Percentiles rank a stretch among this genome's conserved stretches.
phyloP scores from a whole-genome alignment of 1,284 basidiomycete species.

The Neotropicomus parvogracilis region DNA sequence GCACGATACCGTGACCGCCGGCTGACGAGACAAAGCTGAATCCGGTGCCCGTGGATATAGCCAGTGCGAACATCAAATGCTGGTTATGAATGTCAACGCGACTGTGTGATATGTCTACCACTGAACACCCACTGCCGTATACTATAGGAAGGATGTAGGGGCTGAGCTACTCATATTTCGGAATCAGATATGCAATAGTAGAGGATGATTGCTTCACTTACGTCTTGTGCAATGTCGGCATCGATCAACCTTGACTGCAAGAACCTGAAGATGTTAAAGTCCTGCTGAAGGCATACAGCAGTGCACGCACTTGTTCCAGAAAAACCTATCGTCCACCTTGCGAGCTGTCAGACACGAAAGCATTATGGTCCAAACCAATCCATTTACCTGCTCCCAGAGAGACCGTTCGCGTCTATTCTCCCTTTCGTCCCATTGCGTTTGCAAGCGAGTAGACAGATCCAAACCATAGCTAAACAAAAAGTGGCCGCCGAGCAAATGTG shows the following conservation, averaged over 20 bases:
- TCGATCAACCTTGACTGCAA: conserved; percentile 74
- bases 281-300: neutral
- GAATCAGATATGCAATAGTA: conserved; percentile 9
- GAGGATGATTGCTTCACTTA: conserved; percentile 35
- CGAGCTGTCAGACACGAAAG: conserved; percentile 20
- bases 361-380: conserved; percentile 11
- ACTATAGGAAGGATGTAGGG: conserved; percentile 89
- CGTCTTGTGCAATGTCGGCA: conserved; percentile 54
- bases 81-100: conserved; percentile 33
- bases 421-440: conserved; percentile 70
- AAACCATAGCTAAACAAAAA: conserved; percentile 92
- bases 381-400: conserved; percentile 70
- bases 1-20: conserved; percentile 91
- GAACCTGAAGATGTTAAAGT: conserved; percentile 43
- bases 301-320: conserved; percentile 81
- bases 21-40: conserved; percentile 88
- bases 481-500: conserved; percentile 76
- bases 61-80: conserved; percentile 86
- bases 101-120: conserved; percentile 7
- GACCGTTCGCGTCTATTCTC: conserved; percentile 51
- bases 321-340: conserved; percentile 93
- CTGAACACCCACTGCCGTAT: conserved; percentile 77
- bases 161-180: conserved; percentile 54
- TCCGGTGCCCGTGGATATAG: conserved; percentile 73
- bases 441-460: conserved; percentile 87